Base-by-base conservation (phyloP, 2,329 filamentous ascomycete genomes). In the Alternaria postmessia region DNA sequence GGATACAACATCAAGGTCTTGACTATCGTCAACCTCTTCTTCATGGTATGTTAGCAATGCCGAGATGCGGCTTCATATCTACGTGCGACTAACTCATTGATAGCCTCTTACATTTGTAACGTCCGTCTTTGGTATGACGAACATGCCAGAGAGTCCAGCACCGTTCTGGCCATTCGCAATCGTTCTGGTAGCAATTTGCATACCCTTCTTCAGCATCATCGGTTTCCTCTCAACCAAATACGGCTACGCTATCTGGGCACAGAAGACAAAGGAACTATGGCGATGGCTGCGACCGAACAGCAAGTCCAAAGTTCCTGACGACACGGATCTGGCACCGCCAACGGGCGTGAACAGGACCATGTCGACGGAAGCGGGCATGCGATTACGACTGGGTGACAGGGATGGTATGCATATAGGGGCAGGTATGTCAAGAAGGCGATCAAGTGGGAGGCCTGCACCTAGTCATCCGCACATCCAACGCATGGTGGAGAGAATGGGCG, bases 1-100 rank as follows among this genome's bases (percentile, higher is more conserved):
- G 87, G 87, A 2, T 83, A 88, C 62, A 88, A 88, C 68, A 87
- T 88, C 67, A 86, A 86, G 64, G 66, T 76, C 1, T 44, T 89
- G 47, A 89, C 87, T 5, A 81, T 87, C 49, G 86, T 88, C 36
- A 86, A 84, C 47, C 84, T 89, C 70, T 82, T 89, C 64, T 88
- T 88, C 70, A 78, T 89, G 20, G 68, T 69, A 62, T 46, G 62
- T 42, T 16, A 26, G 38, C 16, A 22, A 9, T 16, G 8, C 54
- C 20, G 7, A 26, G 12, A 14, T 5, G 7, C 5, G 26, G 24
- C 7, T 1, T 14, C n/a, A 3, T 5, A 12, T 14, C 30, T 7
- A 14, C 9, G 43, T 20, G 26, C 8, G 53, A 34, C 26, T 46
- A 20, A 57, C 3, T 1, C 4, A 22, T 7, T 1, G 4, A 16